Evolutionary conservation across 164 flowering plant species (phyloP).

Genomic region (Sedum album): DNA sequence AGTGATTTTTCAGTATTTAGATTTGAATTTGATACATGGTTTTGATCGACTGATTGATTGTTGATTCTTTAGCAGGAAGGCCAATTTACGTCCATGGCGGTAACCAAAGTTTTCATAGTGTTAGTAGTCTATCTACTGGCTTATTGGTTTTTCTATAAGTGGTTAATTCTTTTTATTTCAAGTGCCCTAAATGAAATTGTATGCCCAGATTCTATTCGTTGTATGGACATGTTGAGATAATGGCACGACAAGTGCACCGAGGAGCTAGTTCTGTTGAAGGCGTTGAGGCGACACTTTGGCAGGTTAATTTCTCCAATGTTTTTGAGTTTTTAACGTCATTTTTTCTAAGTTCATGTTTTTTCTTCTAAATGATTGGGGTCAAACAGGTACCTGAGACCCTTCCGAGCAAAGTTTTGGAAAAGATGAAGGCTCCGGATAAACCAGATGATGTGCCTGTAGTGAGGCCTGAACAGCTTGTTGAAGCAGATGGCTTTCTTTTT

Average conservation of each 20-base stretch:
- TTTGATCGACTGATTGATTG: not conserved
- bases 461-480: conserved; percentile 57
- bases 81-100: conserved; percentile 17
- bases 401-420: conserved; percentile 39
- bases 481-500: conserved; percentile 82
- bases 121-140: conserved; percentile 19
- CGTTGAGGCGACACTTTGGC: conserved; percentile 87
- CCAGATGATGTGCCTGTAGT: conserved; percentile 50
- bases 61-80: conserved; percentile 1
- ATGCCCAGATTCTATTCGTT: conserved; percentile 57
- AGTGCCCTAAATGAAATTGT: no score
- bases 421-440: conserved; percentile 73
- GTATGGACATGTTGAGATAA: conserved; percentile 62
- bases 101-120: conserved; percentile 54
- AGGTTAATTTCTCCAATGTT: conserved; percentile 28
- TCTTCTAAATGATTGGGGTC: conserved; percentile 11
- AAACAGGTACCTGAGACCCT: conserved; percentile 80
- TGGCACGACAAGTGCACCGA: conserved; percentile 62
- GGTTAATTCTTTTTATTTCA: no score
- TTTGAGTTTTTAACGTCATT: not conserved
- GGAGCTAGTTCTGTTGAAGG: conserved; percentile 69
- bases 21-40: not conserved
- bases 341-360: not conserved
- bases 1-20: not conserved
- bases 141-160: no score